Evolutionary conservation across 2,329 filamentous ascomycete genomes (phyloP).

Genomic region (Davidsoniella neocaledoniae): DNA sequence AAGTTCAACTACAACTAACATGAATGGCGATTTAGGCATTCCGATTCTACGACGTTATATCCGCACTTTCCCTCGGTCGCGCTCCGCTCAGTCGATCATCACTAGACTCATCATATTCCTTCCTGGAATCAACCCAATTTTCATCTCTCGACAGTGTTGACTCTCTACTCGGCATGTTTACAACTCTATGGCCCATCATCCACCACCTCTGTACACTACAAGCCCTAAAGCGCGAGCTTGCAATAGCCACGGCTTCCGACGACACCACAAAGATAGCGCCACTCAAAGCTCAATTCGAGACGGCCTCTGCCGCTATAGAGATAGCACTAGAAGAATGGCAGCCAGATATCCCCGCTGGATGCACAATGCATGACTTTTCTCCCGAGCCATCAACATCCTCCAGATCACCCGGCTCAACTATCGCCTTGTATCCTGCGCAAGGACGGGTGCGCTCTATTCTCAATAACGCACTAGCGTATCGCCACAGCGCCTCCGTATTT

Average conservation of each 20-base stretch:
- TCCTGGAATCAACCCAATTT: conserved; percentile 25
- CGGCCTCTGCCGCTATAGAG: conserved; percentile 37
- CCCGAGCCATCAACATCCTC: conserved; percentile 6
- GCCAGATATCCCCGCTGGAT: conserved; percentile 29
- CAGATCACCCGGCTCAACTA: neutral
- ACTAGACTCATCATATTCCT: conserved; percentile 30
- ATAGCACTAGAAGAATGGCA: conserved; percentile 37
- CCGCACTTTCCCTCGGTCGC: conserved; percentile 43
- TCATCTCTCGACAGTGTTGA: conserved; percentile 37
- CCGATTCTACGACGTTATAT: conserved; percentile 48
- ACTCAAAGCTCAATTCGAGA: conserved; percentile 32
- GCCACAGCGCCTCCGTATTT: conserved; percentile 40
- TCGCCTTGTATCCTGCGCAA: conserved; percentile 18
- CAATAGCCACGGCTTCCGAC: conserved; percentile 25
- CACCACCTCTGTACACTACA: conserved; percentile 41
- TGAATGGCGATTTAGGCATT: conserved; percentile 31
- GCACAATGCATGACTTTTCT: conserved; percentile 15
- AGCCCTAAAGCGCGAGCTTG: conserved; percentile 34
- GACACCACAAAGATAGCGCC: conserved; percentile 29
- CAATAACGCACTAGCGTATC: conserved; percentile 43
- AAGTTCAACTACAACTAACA: neutral
- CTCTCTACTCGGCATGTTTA: conserved; percentile 43
- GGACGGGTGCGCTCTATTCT: conserved; percentile 35
- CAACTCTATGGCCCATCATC: conserved; percentile 46
- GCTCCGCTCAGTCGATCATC: conserved; percentile 29